Percentiles rank a stretch among this genome's conserved stretches.
Conservation (phyloP, 2,329 filamentous ascomycete species). For the Scopulariopsis brevicaulis region DNA sequence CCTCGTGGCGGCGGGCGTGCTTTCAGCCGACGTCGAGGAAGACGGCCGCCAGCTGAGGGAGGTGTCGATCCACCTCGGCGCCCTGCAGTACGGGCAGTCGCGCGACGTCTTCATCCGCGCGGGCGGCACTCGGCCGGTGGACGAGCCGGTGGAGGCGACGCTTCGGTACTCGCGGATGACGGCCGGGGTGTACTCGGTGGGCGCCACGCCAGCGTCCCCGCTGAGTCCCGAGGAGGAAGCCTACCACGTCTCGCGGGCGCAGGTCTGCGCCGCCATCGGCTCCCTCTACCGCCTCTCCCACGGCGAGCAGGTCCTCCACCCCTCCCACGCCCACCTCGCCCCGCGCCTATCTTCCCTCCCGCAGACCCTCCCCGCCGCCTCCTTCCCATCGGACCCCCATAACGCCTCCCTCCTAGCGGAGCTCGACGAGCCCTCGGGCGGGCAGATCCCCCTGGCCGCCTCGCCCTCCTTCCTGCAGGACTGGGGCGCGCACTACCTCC, state of each 20-base stretch:
- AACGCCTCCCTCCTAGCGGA: slow-evolving; percentile 38
- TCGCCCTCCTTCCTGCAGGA: slow-evolving; percentile 24
- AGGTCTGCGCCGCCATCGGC: slow-evolving; percentile 33
- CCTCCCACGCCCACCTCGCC: neutral
- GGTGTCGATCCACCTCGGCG: slow-evolving; percentile 32
- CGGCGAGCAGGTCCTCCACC: slow-evolving; percentile 13
- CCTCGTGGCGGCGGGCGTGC: slow-evolving; percentile 22
- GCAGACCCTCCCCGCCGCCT: slow-evolving; percentile 18
- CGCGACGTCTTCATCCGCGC: slow-evolving; percentile 38
- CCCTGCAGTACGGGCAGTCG: slow-evolving; percentile 49
- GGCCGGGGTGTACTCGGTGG: neutral
- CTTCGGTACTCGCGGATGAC: slow-evolving; percentile 8
- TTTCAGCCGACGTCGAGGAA: slow-evolving; percentile 10
- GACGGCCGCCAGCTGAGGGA: slow-evolving; percentile 9
- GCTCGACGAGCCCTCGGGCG: slow-evolving; percentile 28
- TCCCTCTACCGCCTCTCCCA: slow-evolving; percentile 20
- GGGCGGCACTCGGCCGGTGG: too few species aligned
- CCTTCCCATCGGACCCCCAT: slow-evolving; percentile 18
- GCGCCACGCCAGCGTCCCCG: slow-evolving; percentile 4
- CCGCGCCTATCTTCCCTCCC: slow-evolving; percentile 13
- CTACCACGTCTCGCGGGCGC: slow-evolving; percentile 40
- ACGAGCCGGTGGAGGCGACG: slow-evolving; percentile 6
- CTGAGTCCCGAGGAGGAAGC: slow-evolving; percentile 20
- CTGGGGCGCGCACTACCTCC: slow-evolving; percentile 50
- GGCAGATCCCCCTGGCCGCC: slow-evolving; percentile 39